Conservation (phyloP, 257 asterid species). For the Ilex aquifolium region DNA sequence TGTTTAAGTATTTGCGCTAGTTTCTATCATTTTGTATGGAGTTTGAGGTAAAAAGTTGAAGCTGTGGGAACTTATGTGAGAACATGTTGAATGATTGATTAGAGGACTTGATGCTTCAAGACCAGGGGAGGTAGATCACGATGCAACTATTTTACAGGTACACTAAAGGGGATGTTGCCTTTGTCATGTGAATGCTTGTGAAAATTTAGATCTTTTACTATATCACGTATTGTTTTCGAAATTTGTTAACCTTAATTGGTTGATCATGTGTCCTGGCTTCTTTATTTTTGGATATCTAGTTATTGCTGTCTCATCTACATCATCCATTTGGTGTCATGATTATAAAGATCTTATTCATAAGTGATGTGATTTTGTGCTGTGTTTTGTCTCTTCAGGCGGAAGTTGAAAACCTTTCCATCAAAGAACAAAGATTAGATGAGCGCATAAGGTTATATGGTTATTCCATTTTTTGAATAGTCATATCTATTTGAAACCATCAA, state of each 20-base stretch:
- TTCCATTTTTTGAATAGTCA: constrained; percentile 14
- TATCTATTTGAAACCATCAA: constrained; percentile 7
- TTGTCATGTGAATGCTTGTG: not conserved
- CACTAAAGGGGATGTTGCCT: constrained; percentile 9
- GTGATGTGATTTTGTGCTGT: too few species aligned
- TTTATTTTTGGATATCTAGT: too few species aligned
- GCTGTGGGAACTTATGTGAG: too few species aligned
- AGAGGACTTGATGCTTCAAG: constrained; percentile 69
- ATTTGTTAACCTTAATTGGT: not conserved
- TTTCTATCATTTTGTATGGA: constrained; percentile 7
- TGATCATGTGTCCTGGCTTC: too few species aligned
- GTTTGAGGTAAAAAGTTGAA: constrained; percentile 1
- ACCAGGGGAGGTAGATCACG: constrained; percentile 68
- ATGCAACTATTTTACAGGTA: constrained; percentile 79
- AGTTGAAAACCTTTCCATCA: constrained; percentile 65
- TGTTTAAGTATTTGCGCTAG: constrained; percentile 3
- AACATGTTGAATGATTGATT: not conserved
- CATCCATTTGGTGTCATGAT: too few species aligned
- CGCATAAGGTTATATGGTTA: constrained; percentile 49
- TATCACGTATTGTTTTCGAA: not conserved
- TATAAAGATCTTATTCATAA: too few species aligned
- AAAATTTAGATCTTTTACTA: not conserved
- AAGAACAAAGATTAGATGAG: constrained; percentile 65
- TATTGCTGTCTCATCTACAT: too few species aligned
- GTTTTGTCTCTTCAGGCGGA: constrained; percentile 58